These are phyloP conservation scores for Brassica cretica DNA, from an alignment of 345 rosid genomes.

Conservation along the genomic window DNA sequence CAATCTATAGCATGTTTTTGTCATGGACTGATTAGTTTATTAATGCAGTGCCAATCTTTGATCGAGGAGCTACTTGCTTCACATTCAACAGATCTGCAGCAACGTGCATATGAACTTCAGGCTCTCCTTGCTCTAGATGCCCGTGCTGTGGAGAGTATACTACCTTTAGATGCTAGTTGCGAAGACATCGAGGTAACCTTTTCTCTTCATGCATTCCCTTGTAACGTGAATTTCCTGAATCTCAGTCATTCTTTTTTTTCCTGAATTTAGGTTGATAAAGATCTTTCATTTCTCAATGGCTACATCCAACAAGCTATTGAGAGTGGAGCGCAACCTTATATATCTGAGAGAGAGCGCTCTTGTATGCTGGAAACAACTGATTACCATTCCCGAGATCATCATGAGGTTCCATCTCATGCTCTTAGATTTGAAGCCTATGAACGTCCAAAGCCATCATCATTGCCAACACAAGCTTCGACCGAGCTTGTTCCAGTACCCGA, in stretches of 20 bases:
- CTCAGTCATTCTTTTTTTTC: slow-evolving; percentile 17
- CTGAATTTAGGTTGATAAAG: slow-evolving; percentile 71
- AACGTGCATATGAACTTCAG: slow-evolving; percentile 96
- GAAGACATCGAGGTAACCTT: slow-evolving; percentile 84
- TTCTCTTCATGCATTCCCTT: not conserved
- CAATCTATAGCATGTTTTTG: slow-evolving; percentile 20
- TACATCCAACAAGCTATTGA: slow-evolving; percentile 71
- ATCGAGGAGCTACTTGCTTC: slow-evolving; percentile 88
- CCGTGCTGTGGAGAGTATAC: slow-evolving; percentile 58
- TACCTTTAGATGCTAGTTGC: slow-evolving; percentile 93
- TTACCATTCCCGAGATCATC: slow-evolving; percentile 61
- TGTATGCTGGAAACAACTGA: slow-evolving; percentile 51
- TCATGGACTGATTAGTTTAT: slow-evolving; percentile 25
- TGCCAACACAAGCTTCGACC: slow-evolving; percentile 49
- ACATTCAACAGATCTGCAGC: slow-evolving; percentile 97
- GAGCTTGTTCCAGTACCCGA: slow-evolving; percentile 82
- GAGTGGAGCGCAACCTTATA: slow-evolving; percentile 81
- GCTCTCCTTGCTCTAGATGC: slow-evolving; percentile 68
- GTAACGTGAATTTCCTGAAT: slow-evolving; percentile 8
- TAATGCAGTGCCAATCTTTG: slow-evolving; percentile 84
- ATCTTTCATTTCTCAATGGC: slow-evolving; percentile 71
- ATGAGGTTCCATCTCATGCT: slow-evolving; percentile 64
- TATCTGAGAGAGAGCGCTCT: slow-evolving; percentile 76
- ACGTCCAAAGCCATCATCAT: slow-evolving; percentile 71
- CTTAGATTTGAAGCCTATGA: slow-evolving; percentile 96